phyloP scores from a whole-genome alignment of 768 basidiomycete genomes.

The Suillus weaverae region DNA sequence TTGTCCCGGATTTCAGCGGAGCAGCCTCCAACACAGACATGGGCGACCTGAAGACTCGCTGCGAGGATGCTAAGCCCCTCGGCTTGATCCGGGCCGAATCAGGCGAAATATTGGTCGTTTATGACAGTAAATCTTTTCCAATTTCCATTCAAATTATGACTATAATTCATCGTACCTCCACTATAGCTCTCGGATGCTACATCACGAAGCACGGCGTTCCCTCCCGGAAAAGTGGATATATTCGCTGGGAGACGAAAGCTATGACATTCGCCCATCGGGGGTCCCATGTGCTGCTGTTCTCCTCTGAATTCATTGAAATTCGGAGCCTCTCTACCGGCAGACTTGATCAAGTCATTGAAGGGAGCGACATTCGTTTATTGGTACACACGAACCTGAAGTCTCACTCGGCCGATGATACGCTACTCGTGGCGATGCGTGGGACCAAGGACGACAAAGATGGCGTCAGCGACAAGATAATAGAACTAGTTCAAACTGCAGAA shows the following conservation, averaged over 20 bases:
- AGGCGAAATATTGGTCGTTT: slow-evolving; percentile 67
- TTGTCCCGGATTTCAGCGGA: slow-evolving; percentile 61
- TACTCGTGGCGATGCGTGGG: slow-evolving; percentile 67
- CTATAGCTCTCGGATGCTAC: slow-evolving; percentile 71
- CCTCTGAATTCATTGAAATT: slow-evolving; percentile 73
- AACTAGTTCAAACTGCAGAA: slow-evolving; percentile 70
- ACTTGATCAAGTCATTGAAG: slow-evolving; percentile 85
- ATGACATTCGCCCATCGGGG: slow-evolving; percentile 60
- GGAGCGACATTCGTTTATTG: slow-evolving; percentile 63
- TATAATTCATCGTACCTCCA: not conserved
- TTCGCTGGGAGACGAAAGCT: slow-evolving; percentile 79
- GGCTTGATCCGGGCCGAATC: slow-evolving; percentile 60
- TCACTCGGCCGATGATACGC: slow-evolving; percentile 39
- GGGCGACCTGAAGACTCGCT: slow-evolving; percentile 55
- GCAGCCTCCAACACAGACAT: slow-evolving; percentile 41
- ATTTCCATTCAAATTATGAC: not conserved
- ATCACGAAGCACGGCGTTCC: slow-evolving; percentile 71
- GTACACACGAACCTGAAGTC: slow-evolving; percentile 35
- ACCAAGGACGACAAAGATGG: slow-evolving; percentile 56
- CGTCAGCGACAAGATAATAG: slow-evolving; percentile 60
- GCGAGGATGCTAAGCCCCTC: slow-evolving; percentile 60
- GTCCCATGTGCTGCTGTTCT: slow-evolving; percentile 70
- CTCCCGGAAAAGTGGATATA: slow-evolving; percentile 56
- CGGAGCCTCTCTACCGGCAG: slow-evolving; percentile 61
- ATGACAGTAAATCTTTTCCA: slow-evolving; percentile 55